These are phyloP conservation scores for Maudiozyma saulgeensis DNA, from an alignment of 805 yeast species.

Conservation along the genomic window DNA sequence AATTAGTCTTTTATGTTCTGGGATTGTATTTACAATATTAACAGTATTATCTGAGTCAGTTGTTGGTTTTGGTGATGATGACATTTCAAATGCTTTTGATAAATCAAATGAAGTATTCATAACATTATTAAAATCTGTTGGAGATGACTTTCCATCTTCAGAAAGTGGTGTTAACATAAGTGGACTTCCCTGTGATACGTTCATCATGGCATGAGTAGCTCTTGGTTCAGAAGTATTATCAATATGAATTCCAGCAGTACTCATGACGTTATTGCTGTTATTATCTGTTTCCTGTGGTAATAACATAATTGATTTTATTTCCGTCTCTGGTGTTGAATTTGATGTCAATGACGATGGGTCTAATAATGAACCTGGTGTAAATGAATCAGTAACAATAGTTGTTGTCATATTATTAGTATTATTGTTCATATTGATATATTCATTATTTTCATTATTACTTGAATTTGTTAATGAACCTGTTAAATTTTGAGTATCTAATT, in stretches of 20 bases:
- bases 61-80: background rate
- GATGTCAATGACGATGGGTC: background rate
- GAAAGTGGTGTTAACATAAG: background rate
- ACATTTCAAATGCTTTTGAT: constrained; percentile 5
- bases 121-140: background rate
- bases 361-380: background rate
- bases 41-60: background rate
- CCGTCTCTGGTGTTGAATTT: background rate
- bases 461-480: background rate
- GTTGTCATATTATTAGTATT: background rate
- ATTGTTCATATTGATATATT: background rate
- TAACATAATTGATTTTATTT: background rate
- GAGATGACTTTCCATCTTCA: background rate
- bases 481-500: constrained; percentile 1
- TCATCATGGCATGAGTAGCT: background rate
- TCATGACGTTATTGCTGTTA: background rate
- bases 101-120: constrained; percentile 4
- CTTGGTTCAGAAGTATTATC: background rate
- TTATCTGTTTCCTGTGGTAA: background rate
- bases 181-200: background rate
- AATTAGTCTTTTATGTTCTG: background rate
- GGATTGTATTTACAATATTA: background rate
- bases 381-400: background rate
- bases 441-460: background rate
- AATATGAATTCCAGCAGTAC: background rate